Evolutionary conservation across 441 rosid species (phyloP), one percentile per base, ranked within the genome.

Genomic region (Oxalis stricta): DNA sequence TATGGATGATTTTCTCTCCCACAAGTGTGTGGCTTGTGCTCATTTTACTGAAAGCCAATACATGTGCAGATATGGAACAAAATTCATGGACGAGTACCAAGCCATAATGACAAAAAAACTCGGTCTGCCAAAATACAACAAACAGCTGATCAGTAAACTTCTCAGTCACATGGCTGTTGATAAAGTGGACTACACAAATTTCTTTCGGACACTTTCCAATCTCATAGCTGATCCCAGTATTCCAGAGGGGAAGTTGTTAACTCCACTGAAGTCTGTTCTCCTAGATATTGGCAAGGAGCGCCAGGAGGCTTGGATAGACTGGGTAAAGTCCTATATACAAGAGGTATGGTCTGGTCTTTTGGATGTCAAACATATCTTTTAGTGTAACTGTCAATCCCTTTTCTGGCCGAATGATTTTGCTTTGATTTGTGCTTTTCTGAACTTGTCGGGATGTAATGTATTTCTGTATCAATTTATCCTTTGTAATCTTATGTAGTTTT

Each of bases 51-150:
- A 36, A 16, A 31, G 12, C 29, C 14, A 16, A 24, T 48, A 9
- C 24, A 34, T 53, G 7, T 18, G 45, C 76, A 86, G 99, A 69
- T 86, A 86, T 28, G 95, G 88, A 51, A 82, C 68, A 23, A 86
- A 81, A 56, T 86, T 91, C 66, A 91, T 91, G 99, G 95, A 86
- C 18, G 96, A 81, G 44, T 91, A 86, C 69, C 96, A 86, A 71
- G 82, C 85, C 37, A 73, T 81, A 61, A 77, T 91, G 96, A 77
- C 88, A 13, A 71, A 48, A 60, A 91, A 91, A 69, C 88, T 91
- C 37, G 99, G 99, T 43, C 85, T 91, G 4, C 67, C 87, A 21
- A 91, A 83, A 63, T 91, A 91, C 71, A 86, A 83, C 60, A 86
- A 91, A 60, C 87, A 83, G 31, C 64, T 91, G 62, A 77, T 85